Evolutionary conservation across 495 filamentous ascomycete genomes (phyloP).

Genomic region (Penicillium robsamsonii): DNA sequence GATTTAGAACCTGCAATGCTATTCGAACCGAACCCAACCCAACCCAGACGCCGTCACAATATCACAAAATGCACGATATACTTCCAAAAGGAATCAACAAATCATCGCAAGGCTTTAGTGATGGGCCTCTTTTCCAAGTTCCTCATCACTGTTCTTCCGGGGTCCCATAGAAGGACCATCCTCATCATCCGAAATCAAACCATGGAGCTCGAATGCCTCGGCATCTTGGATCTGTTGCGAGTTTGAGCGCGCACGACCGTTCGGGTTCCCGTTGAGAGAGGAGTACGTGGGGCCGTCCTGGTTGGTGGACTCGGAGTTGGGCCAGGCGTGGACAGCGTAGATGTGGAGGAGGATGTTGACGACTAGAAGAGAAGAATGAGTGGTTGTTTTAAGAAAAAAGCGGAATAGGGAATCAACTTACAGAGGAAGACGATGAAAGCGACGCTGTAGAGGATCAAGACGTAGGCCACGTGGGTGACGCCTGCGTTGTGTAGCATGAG

Average conservation of each 20-base stretch:
- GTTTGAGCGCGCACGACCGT: conserved; percentile 55
- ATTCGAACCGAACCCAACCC: not conserved
- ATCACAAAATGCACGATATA: conserved; percentile 5
- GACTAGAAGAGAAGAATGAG: conserved; percentile 40
- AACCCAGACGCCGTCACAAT: conserved; percentile 8
- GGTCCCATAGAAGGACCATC: conserved; percentile 32
- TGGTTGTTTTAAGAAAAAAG: not conserved
- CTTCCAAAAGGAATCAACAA: not conserved
- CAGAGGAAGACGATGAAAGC: conserved; percentile 87
- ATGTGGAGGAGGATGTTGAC: conserved; percentile 79
- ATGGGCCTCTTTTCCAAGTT: conserved; percentile 30
- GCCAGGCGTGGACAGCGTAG: conserved; percentile 65
- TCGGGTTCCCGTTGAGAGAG: conserved; percentile 34
- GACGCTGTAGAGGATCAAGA: conserved; percentile 86
- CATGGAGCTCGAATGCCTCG: conserved; percentile 87
- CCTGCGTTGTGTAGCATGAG: conserved; percentile 63
- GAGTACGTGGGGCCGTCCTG: conserved; percentile 19
- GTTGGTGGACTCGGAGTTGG: conserved; percentile 38
- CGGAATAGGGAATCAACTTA: conserved; percentile 36
- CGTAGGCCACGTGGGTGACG: conserved; percentile 86
- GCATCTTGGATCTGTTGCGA: conserved; percentile 64
- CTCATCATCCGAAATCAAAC: conserved; percentile 80
- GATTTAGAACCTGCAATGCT: not conserved
- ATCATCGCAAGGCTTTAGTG: not conserved
- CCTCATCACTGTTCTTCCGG: conserved; percentile 37